Evolutionary conservation across 2,329 filamentous ascomycete genomes (phyloP), one percentile per base, ranked within the genome.

Genomic region (Geosmithia morbida): DNA sequence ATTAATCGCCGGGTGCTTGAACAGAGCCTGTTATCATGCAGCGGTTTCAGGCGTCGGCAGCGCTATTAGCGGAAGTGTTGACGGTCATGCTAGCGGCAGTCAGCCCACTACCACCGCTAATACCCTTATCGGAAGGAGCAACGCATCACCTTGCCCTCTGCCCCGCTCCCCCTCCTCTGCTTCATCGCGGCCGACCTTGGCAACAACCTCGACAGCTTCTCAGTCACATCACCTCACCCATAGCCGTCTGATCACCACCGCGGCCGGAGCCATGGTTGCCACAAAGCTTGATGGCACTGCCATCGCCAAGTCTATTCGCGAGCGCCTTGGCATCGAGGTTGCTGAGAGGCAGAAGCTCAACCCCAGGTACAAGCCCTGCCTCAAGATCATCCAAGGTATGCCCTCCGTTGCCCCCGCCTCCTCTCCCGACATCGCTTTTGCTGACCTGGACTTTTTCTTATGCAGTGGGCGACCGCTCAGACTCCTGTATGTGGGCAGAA

Each of bases 361-460:
- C 63, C 85, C 90, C 41, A 77, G 88, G 57, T 98, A 88, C 72
- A 81, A 83, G 68, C 92, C 92, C 46, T 85, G 78, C 54, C 74
- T 98, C 63, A 92, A 88, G 64, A 98, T 98, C 64, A 83, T 98
- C 55, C 92, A 98, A 78, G 85, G 87, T 89, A 65, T 57, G 75
- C 62, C n/a, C 41, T 37, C 18, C 30, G 17, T 50, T 39, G 40
- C 33, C 43, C n/a, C 41, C 43, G 7, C 16, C 45, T 44, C 46
- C 47, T 48, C 45, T 46, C 48, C 51, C 37, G 10, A 42, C 8
- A 18, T n/a, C 8, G 18, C 10, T 37, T 16, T 13, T 37, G 33
- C 33, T 37, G 11, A 37, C 33, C 14, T 37, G 14, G 3, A 3
- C 11, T 37, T 37, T 37, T 16, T 37, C 33, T 43, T 37, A 43